These are phyloP conservation scores for Calvatia gigantea DNA, from an alignment of 768 basidiomycete genomes.

Conservation along the genomic window DNA sequence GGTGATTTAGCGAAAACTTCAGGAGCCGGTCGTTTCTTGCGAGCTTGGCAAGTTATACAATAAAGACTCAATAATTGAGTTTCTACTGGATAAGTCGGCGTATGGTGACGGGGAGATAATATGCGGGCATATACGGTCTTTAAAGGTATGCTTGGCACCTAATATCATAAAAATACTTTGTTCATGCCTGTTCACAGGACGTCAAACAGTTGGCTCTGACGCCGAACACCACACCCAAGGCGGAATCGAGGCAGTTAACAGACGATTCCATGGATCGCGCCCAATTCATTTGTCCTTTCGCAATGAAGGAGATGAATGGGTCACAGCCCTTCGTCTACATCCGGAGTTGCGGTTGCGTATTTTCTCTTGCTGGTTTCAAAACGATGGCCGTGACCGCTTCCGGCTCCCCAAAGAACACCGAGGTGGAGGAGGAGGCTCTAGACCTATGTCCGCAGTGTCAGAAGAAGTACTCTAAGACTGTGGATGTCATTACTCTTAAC, in stretches of 20 bases:
- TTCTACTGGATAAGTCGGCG: constrained; percentile 72
- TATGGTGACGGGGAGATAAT: constrained; percentile 92
- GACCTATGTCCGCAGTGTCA: constrained; percentile 78
- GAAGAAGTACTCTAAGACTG: constrained; percentile 55
- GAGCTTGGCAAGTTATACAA: constrained; percentile 94
- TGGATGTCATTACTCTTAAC: constrained; percentile 64
- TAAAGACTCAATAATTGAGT: constrained; percentile 91
- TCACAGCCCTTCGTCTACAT: constrained; percentile 85
- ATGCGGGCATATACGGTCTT: constrained; percentile 85
- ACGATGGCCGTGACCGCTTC: constrained; percentile 45
- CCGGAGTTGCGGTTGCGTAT: constrained; percentile 84
- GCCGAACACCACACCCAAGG: constrained; percentile 53
- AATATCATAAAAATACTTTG: neutral
- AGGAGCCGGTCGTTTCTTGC: constrained; percentile 89
- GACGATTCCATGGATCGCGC: constrained; percentile 41
- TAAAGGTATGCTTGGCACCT: constrained; percentile 62
- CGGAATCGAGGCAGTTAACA: constrained; percentile 29
- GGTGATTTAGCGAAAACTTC: constrained; percentile 62
- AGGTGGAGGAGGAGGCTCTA: constrained; percentile 33
- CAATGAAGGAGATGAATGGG: constrained; percentile 94
- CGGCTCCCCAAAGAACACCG: constrained; percentile 23
- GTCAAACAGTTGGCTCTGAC: constrained; percentile 82
- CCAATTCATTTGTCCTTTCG: constrained; percentile 88
- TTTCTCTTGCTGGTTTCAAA: constrained; percentile 80
- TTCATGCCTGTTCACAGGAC: constrained; percentile 49